Conservation (phyloP, 2,329 filamentous ascomycete species). For the Pezicula carpinea region DNA sequence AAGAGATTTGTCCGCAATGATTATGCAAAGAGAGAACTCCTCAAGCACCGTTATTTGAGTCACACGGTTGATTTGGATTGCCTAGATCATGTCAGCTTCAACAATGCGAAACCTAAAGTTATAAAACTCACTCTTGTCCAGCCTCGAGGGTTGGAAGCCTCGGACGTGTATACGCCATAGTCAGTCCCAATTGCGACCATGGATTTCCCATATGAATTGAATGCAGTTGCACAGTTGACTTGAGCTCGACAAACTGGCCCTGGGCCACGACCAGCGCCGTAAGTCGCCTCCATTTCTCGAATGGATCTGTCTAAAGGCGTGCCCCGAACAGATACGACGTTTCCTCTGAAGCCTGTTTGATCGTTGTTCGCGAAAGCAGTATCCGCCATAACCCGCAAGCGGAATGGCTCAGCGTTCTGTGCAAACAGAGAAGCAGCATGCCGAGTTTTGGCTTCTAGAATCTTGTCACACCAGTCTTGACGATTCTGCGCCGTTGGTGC, state of each 20-base stretch:
- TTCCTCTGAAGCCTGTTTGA: constrained; percentile 53
- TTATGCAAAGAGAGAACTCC: constrained; percentile 87
- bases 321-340: constrained; percentile 73
- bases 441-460: constrained; percentile 89
- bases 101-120: neutral
- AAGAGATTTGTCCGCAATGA: constrained; percentile 86
- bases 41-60: constrained; percentile 94
- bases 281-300: constrained; percentile 76
- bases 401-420: constrained; percentile 95
- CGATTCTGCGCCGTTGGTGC: constrained; percentile 71
- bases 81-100: constrained; percentile 41
- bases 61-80: constrained; percentile 68
- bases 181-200: constrained; percentile 95
- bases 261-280: constrained; percentile 66
- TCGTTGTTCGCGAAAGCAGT: constrained; percentile 81
- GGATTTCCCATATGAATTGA: constrained; percentile 75
- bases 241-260: constrained; percentile 75
- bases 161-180: constrained; percentile 86
- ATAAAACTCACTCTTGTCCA: constrained; percentile 74
- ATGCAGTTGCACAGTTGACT: constrained; percentile 91
- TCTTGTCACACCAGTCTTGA: constrained; percentile 87
- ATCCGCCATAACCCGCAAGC: constrained; percentile 86
- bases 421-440: constrained; percentile 84
- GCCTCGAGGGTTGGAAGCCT: constrained; percentile 81
- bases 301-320: constrained; percentile 92